These are phyloP conservation scores for Fistulifera pelliculosa DNA, from an alignment of 108 stramenopile species.

Conservation along the genomic window DNA sequence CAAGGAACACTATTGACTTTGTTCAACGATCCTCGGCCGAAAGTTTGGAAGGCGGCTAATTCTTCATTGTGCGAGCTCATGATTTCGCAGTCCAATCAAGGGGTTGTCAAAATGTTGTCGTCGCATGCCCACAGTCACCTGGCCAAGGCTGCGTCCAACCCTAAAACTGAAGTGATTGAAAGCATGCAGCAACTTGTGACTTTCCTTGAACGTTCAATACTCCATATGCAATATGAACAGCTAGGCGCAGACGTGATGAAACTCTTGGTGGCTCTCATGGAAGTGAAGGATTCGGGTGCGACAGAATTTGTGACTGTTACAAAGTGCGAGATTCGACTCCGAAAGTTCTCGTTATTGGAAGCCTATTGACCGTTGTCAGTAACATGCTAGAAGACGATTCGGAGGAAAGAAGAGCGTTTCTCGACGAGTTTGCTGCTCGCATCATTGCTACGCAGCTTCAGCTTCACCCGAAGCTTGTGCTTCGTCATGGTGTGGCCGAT, in stretches of 20 bases:
- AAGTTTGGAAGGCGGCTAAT: constrained; percentile 47
- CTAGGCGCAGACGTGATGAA: constrained; percentile 40
- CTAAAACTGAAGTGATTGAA: constrained; percentile 9
- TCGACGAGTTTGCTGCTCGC: constrained; percentile 40
- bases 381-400: constrained; percentile 31
- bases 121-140: constrained; percentile 9
- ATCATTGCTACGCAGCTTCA: constrained; percentile 52
- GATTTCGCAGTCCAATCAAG: constrained; percentile 15
- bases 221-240: constrained; percentile 30
- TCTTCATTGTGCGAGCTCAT: constrained; percentile 32
- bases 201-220: constrained; percentile 23
- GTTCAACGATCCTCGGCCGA: constrained; percentile 38
- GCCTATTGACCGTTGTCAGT: constrained; percentile 32
- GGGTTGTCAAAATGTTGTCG: constrained; percentile 12
- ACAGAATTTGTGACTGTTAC: constrained; percentile 23
- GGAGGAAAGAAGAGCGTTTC: constrained; percentile 7
- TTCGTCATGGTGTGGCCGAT: constrained; percentile 18
- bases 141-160: constrained; percentile 7
- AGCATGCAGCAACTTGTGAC: constrained; percentile 18
- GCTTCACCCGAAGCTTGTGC: constrained; percentile 28
- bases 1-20: constrained; percentile 37
- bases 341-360: constrained; percentile 24
- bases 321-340: constrained; percentile 15
- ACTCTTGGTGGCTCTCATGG: constrained; percentile 29
- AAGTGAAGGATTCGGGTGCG: constrained; percentile 10